Percentiles rank a stretch among this genome's conserved stretches.
Evolutionary conservation across 306 rosid species (phyloP).

Genomic region (Clitoria ternatea): DNA sequence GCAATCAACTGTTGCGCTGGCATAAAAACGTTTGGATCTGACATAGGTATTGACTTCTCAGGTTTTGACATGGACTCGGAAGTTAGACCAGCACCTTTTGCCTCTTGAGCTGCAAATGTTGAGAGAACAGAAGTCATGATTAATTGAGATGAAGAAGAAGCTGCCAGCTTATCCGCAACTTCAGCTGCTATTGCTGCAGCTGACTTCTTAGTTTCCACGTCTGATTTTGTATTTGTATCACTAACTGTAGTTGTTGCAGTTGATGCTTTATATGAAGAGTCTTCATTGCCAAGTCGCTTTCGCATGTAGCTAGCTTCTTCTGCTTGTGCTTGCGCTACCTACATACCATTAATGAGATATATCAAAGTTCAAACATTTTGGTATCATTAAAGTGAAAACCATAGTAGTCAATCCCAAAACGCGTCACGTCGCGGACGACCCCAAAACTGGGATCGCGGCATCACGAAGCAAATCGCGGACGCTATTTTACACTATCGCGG

Average conservation of each 20-base stretch:
- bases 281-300: constrained; percentile 54
- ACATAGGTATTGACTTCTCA: constrained; percentile 35
- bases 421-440: no score
- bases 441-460: no score
- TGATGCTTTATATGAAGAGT: constrained; percentile 42
- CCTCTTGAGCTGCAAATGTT: constrained; percentile 79
- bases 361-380: neutral
- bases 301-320: constrained; percentile 72
- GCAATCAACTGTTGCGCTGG: constrained; percentile 49
- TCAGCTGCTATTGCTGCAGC: constrained; percentile 84
- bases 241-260: constrained; percentile 20
- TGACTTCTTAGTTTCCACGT: constrained; percentile 49
- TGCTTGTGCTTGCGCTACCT: constrained; percentile 84
- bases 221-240: constrained; percentile 40
- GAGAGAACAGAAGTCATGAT: constrained; percentile 90
- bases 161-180: constrained; percentile 90
- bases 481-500: no score
- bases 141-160: constrained; percentile 80
- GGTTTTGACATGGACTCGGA: constrained; percentile 46
- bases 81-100: constrained; percentile 61
- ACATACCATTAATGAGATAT: constrained; percentile 4
- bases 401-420: no score
- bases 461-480: no score
- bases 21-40: constrained; percentile 60
- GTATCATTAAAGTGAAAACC: constrained; percentile 19